These are phyloP conservation scores for Larix kaempferi DNA, from an alignment of 75 land plant species.

Conservation along the genomic window DNA sequence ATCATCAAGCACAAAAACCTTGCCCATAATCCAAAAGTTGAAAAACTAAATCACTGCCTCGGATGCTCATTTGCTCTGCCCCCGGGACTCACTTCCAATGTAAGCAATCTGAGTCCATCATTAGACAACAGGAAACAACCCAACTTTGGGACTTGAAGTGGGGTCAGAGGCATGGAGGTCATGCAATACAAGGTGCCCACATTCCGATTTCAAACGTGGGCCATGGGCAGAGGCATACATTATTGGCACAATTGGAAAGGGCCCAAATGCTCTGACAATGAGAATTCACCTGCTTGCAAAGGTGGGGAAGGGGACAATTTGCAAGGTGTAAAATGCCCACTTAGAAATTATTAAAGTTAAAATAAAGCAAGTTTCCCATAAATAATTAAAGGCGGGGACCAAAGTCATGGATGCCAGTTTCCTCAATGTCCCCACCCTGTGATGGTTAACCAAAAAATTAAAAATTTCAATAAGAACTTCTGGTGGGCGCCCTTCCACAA, in stretches of 20 bases:
- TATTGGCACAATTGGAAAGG: conserved; percentile 1
- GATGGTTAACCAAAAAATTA: neutral
- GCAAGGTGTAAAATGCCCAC: neutral
- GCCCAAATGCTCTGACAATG: neutral
- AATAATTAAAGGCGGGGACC: conserved; percentile 2
- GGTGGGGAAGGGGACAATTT: conserved; percentile 2
- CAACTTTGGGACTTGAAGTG: neutral
- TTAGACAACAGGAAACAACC: neutral
- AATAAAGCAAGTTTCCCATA: neutral
- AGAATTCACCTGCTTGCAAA: neutral
- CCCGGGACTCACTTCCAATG: neutral
- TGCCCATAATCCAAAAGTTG: too few species aligned
- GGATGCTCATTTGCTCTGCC: neutral
- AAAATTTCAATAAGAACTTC: too few species aligned
- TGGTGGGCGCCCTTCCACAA: too few species aligned
- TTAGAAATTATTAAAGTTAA: neutral
- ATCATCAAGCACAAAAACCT: too few species aligned
- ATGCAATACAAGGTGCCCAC: conserved; percentile 8
- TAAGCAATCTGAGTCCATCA: conserved; percentile 1
- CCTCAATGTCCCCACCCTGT: neutral
- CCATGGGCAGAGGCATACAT: neutral
- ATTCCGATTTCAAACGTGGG: conserved; percentile 8
- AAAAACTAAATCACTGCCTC: neutral
- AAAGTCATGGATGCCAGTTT: neutral
- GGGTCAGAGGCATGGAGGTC: neutral